These are phyloP conservation scores for Paecilomyces sp. DNA, from an alignment of 2,329 filamentous ascomycete species.

Conservation along the genomic window DNA sequence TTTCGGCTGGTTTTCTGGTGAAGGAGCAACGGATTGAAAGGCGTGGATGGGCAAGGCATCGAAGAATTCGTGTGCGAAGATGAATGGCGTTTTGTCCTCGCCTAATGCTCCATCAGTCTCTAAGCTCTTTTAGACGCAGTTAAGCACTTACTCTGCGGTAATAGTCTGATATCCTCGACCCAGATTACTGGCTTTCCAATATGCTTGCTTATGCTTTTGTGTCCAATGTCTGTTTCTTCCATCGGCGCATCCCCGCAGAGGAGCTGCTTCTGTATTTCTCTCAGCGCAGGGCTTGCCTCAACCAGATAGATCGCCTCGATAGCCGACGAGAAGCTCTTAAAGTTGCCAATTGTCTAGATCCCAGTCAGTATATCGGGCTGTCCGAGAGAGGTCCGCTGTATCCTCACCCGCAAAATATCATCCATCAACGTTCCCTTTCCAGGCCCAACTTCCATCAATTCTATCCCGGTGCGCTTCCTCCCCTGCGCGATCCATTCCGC, in stretches of 20 bases:
- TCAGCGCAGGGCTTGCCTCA: constrained; percentile 78
- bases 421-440: constrained; percentile 95
- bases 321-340: constrained; percentile 66
- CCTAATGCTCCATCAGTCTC: constrained; percentile 33
- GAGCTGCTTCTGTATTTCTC: constrained; percentile 69
- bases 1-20: constrained; percentile 38
- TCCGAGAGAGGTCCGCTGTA: constrained; percentile 4
- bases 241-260: constrained; percentile 67
- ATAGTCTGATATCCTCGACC: constrained; percentile 81
- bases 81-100: constrained; percentile 71
- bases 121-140: constrained; percentile 5
- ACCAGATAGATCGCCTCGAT: constrained; percentile 89
- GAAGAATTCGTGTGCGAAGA: constrained; percentile 97
- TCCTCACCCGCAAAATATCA: constrained; percentile 76
- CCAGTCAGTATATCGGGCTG: neutral
- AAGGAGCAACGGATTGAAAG: constrained; percentile 67
- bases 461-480: constrained; percentile 62
- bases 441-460: constrained; percentile 89
- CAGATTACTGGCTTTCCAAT: constrained; percentile 70
- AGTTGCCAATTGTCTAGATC: constrained; percentile 69
- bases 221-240: constrained; percentile 65
- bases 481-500: constrained; percentile 96
- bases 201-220: constrained; percentile 69
- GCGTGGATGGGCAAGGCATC: constrained; percentile 94
- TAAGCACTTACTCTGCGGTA: constrained; percentile 56